Base-by-base conservation (phyloP, 805 yeast genomes). In the Teunomyces panamensis region DNA sequence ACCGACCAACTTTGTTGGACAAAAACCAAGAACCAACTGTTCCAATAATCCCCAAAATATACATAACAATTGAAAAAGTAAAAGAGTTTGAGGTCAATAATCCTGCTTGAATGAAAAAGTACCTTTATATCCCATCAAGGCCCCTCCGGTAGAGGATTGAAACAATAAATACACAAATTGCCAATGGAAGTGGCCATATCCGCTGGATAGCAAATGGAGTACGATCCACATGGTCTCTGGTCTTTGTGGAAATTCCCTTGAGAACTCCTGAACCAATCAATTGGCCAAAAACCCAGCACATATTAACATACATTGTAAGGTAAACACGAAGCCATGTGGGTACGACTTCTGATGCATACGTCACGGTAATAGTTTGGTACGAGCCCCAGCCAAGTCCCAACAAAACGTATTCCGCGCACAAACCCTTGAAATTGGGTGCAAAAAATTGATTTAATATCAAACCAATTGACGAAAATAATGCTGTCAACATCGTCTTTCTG, bases 251-350 rank as follows among this genome's bases (percentile, higher is more conserved):
- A 41, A 63, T 59, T 42, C 69, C 79, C 51, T 67, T 69, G 53
- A 72, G 63, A 13, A 82, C 76, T 47, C 85, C 83, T 10, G 80
- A 63, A 8, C 80, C 70, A 46, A 81, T 64, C 33, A 83, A 65
- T 56, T 80, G 85, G 34, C 87, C 87, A 50, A 78, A 57, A 30
- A 74, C 75, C 81, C 81, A 80, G 55, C 81, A 76, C 43, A 76
- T 55, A 58, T 78, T 79, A 50, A 75, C 74, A 49, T 67, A 74
- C 3, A 80, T 69, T 11, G 84, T 72, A 45, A 80, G 63, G 52
- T 75, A 76, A 43, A 70, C 67, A 50, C 85, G 69, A 46, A 81
- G 65, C 8, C 73, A 72, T 11, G 76, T 56, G 0, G 85, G 85
- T 49, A 80, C 71, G 27, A 79, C 79, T 56, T 81, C 86, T 11